A percentile compares a stretch with the other conserved stretches of the same genome.
These are phyloP conservation scores for Colletotrichum karsti DNA, from an alignment of 2,329 filamentous ascomycete species.

Conservation along the genomic window DNA sequence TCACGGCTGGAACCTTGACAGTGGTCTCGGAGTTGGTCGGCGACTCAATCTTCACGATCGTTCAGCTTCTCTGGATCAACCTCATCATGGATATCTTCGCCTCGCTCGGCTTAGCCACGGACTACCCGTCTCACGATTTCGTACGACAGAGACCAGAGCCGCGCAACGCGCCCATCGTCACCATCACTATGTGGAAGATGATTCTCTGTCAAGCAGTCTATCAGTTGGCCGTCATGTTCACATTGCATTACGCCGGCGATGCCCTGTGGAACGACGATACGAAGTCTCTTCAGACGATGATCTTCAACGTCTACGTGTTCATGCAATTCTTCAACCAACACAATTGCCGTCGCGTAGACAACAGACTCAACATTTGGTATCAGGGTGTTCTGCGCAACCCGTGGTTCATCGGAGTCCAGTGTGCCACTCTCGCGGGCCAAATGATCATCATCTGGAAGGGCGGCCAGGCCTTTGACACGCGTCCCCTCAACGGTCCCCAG, in stretches of 20 bases:
- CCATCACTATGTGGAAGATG: slow-evolving; percentile 84
- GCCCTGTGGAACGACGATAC: slow-evolving; percentile 50
- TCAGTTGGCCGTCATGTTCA: slow-evolving; percentile 70
- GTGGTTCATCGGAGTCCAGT: slow-evolving; percentile 77
- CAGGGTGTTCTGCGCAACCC: slow-evolving; percentile 78
- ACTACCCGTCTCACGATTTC: slow-evolving; percentile 45
- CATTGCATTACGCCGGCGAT: slow-evolving; percentile 67
- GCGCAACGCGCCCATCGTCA: slow-evolving; percentile 55
- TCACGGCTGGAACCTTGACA: slow-evolving; percentile 66
- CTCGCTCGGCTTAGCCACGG: slow-evolving; percentile 56
- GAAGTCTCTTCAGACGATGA: slow-evolving; percentile 67
- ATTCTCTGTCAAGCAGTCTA: slow-evolving; percentile 79
- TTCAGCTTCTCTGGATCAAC: slow-evolving; percentile 69
- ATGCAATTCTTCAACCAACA: slow-evolving; percentile 91
- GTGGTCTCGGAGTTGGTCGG: slow-evolving; percentile 64
- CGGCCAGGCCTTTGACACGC: slow-evolving; percentile 71
- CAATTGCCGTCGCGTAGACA: slow-evolving; percentile 84
- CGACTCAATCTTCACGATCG: slow-evolving; percentile 62
- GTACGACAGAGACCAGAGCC: slow-evolving; percentile 41
- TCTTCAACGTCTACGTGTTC: slow-evolving; percentile 90
- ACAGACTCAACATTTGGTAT: slow-evolving; percentile 81
- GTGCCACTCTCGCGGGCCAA: slow-evolving; percentile 74
- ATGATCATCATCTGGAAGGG: slow-evolving; percentile 78
- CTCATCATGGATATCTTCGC: slow-evolving; percentile 69
- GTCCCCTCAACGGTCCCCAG: slow-evolving; percentile 67